A percentile compares a stretch with the other conserved stretches of the same genome.
Evolutionary conservation across 2,329 filamentous ascomycete genomes (phyloP).

Genomic region (Zasmidium cellare): DNA sequence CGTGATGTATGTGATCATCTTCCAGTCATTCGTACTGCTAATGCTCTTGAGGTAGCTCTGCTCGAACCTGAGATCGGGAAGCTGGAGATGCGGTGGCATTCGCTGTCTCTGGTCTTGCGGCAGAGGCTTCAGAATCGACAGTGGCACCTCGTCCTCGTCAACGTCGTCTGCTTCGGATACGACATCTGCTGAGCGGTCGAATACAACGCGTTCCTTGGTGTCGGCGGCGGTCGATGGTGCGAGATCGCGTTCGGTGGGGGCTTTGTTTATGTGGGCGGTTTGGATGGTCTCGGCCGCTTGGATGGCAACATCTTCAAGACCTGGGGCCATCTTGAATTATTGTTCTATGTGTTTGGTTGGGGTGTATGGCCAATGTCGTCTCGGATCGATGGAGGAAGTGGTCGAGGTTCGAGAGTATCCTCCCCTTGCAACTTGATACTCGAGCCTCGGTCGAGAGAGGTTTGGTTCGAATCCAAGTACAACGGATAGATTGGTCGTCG

Average conservation of each 20-base stretch:
- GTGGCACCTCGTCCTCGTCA: constrained; percentile 67
- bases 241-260: constrained; percentile 73
- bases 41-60: constrained; percentile 97
- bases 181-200: constrained; percentile 39
- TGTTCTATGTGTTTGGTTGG: too few species aligned
- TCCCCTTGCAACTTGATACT: neutral
- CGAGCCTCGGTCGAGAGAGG: neutral
- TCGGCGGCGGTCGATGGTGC: constrained; percentile 78
- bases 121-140: constrained; percentile 60
- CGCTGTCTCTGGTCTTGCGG: constrained; percentile 56
- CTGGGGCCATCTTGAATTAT: constrained; percentile 1
- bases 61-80: constrained; percentile 88
- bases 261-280: constrained; percentile 71
- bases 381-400: neutral
- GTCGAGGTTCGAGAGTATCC: neutral
- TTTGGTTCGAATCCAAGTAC: neutral
- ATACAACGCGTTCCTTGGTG: constrained; percentile 60
- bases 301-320: constrained; percentile 33
- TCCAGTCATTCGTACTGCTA: constrained; percentile 73
- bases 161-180: constrained; percentile 49
- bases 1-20: constrained; percentile 80
- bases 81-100: constrained; percentile 52
- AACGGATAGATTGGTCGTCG: too few species aligned
- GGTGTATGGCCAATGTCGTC: too few species aligned
- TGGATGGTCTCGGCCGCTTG: constrained; percentile 78